These are phyloP conservation scores for Chlamydomonas reinhardtii DNA, from an alignment of 163 green algal genomes.

Conservation along the genomic window DNA sequence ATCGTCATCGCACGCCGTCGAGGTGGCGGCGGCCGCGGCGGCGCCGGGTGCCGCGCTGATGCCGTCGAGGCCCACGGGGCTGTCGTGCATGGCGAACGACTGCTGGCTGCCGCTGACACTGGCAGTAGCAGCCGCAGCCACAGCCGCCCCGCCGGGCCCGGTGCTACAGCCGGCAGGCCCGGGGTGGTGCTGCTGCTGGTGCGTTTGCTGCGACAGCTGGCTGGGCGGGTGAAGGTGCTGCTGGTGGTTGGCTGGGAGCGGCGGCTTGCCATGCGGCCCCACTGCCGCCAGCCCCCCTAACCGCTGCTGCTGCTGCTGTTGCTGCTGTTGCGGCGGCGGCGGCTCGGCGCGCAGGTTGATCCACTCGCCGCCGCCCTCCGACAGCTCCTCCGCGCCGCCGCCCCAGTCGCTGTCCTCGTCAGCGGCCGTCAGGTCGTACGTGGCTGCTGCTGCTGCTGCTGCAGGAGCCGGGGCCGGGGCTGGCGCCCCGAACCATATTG, in stretches of 20 bases:
- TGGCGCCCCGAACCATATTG: constrained; percentile 10
- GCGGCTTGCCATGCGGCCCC: not conserved
- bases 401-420: not conserved
- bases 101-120: not conserved
- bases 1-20: too few relatives aligned
- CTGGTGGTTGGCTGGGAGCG: not conserved
- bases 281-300: too few relatives aligned
- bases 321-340: not conserved
- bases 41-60: constrained; percentile 10
- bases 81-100: not conserved
- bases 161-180: not conserved
- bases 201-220: constrained; percentile 22
- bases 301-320: not conserved
- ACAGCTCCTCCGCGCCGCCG: not conserved
- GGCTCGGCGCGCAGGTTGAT: not conserved
- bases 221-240: not conserved
- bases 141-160: not conserved
- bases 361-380: not conserved
- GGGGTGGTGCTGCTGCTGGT: not conserved
- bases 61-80: constrained; percentile 5
- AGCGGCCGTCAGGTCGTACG: not conserved
- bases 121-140: not conserved
- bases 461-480: too few relatives aligned
- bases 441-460: not conserved
- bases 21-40: not conserved